These are phyloP conservation scores for Phaeodactylum tricornutum DNA, from an alignment of 108 stramenopile species.

Conservation along the genomic window DNA sequence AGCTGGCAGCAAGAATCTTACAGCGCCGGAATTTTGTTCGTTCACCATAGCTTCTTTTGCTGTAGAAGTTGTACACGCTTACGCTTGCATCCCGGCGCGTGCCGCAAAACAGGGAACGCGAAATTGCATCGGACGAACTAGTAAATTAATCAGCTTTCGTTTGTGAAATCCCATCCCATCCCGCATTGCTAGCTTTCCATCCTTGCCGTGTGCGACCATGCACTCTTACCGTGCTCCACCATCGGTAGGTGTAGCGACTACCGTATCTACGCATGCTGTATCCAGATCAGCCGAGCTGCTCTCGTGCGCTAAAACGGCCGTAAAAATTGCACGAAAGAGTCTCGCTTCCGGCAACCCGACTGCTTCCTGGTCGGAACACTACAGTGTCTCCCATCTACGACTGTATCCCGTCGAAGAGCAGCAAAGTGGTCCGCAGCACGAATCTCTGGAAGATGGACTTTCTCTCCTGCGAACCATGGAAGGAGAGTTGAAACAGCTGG, in stretches of 20 bases:
- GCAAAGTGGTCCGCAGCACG: background rate
- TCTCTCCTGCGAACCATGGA: constrained; percentile 50
- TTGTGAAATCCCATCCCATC: too few species aligned
- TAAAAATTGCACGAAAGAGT: constrained; percentile 46
- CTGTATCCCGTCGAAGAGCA: background rate
- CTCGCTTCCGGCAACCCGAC: background rate
- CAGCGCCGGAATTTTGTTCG: too few species aligned
- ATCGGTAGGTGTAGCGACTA: too few species aligned
- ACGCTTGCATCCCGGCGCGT: too few species aligned
- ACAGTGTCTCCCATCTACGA: background rate
- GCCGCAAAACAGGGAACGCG: background rate
- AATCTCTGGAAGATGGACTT: constrained; percentile 44
- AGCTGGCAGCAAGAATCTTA: too few species aligned
- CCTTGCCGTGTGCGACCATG: too few species aligned
- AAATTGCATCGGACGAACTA: constrained; percentile 1
- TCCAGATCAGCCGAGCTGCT: constrained; percentile 63
- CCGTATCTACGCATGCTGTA: constrained; percentile 30
- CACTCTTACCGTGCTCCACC: too few species aligned
- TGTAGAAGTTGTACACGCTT: too few species aligned
- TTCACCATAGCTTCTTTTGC: too few species aligned
- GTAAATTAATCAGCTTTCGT: too few species aligned
- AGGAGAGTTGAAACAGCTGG: constrained; percentile 35
- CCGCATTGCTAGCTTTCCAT: too few species aligned
- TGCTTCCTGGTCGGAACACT: background rate
- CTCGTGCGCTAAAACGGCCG: constrained; percentile 65